Percentiles rank a stretch among this genome's conserved stretches.
Conservation (phyloP, 768 basidiomycete species). For the Kwoniella sp. region DNA sequence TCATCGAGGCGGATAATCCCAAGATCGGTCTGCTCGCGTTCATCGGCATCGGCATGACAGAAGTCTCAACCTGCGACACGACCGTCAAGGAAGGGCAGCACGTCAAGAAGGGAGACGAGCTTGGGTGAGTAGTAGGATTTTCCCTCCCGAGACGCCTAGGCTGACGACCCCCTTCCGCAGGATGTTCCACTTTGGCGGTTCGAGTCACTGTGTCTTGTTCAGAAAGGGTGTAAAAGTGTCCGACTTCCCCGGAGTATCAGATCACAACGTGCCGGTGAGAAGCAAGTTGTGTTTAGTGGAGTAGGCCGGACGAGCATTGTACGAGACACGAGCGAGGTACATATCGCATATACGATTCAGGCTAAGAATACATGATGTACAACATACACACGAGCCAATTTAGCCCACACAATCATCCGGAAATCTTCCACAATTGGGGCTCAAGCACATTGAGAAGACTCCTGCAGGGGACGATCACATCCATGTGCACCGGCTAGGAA, state of each 20-base stretch:
- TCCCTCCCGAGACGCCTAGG: no score
- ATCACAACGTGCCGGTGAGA: conserved; percentile 56
- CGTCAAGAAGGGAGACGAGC: conserved; percentile 63
- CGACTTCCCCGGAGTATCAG: conserved; percentile 48
- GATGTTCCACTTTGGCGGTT: conserved; percentile 67
- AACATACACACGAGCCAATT: no score
- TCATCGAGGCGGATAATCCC: conserved; percentile 63
- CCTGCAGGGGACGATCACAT: no score
- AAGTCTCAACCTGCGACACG: conserved; percentile 66
- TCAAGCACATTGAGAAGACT: no score
- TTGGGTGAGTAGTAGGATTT: conserved; percentile 57
- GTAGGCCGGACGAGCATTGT: conserved; percentile 16
- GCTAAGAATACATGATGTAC: no score
- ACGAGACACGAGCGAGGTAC: no score
- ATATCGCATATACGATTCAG: no score
- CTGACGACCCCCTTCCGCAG: conserved; percentile 9
- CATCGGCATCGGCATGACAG: conserved; percentile 66
- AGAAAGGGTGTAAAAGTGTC: conserved; percentile 55
- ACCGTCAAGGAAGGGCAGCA: conserved; percentile 60
- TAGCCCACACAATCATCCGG: no score
- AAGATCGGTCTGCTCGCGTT: conserved; percentile 65
- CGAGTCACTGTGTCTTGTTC: conserved; percentile 62
- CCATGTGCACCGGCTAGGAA: no score
- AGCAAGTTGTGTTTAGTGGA: conserved; percentile 50
- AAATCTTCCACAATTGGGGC: no score